These are phyloP conservation scores for Hymenoscyphus repandus DNA, from an alignment of 2,329 filamentous ascomycete species.

Conservation along the genomic window DNA sequence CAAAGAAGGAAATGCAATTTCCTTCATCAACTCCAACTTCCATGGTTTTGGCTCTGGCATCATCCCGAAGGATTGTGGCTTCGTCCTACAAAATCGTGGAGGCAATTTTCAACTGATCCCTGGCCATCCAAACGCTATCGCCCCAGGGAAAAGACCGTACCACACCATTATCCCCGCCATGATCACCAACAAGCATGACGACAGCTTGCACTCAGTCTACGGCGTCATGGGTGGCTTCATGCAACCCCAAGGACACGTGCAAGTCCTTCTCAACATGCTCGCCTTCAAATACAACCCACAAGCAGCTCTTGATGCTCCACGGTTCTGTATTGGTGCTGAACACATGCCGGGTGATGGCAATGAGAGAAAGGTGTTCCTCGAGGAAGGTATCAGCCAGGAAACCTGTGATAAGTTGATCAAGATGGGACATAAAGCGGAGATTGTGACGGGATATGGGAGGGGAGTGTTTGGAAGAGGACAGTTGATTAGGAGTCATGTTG, in stretches of 20 bases:
- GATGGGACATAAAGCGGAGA: constrained; percentile 68
- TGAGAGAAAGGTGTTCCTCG: constrained; percentile 64
- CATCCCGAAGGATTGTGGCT: constrained; percentile 79
- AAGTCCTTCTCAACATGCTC: constrained; percentile 85
- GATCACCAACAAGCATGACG: constrained; percentile 71
- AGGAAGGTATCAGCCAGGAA: constrained; percentile 71
- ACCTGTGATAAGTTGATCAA: constrained; percentile 61
- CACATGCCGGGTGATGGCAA: constrained; percentile 59
- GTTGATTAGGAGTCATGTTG: constrained; percentile 72
- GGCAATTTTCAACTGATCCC: constrained; percentile 73
- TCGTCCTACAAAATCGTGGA: constrained; percentile 90
- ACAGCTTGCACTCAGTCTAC: constrained; percentile 75
- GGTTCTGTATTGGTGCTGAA: constrained; percentile 75
- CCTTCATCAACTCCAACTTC: constrained; percentile 96
- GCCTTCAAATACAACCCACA: constrained; percentile 79
- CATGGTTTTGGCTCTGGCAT: constrained; percentile 83
- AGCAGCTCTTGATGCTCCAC: constrained; percentile 81
- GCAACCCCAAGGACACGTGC: constrained; percentile 95
- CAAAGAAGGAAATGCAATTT: constrained; percentile 78
- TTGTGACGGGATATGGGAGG: constrained; percentile 61
- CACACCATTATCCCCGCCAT: constrained; percentile 96
- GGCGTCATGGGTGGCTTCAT: constrained; percentile 99
- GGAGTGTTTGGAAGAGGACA: constrained; percentile 80
- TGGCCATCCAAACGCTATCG: constrained; percentile 73
- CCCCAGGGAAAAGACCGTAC: constrained; percentile 82